A percentile compares a stretch with the other conserved stretches of the same genome.
Evolutionary conservation across 2,329 filamentous ascomycete species (phyloP).

Genomic region (Cladophialophora immunda): DNA sequence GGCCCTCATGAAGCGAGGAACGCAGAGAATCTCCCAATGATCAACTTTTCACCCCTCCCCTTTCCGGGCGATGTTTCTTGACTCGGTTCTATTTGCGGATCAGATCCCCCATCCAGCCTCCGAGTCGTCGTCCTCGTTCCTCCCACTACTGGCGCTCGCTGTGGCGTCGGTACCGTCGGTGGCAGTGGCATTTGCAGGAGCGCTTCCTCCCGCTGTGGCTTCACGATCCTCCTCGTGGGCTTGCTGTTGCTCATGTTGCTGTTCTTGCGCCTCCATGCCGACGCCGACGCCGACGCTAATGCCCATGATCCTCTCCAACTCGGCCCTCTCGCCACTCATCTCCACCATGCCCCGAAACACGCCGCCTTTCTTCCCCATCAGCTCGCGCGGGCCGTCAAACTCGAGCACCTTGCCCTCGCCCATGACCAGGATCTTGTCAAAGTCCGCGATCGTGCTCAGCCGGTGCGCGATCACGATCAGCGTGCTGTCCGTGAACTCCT

Average conservation of each 20-base stretch:
- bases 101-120: not conserved
- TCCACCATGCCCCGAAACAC: constrained; percentile 67
- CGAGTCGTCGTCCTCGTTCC: not conserved
- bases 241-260: not conserved
- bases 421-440: constrained; percentile 76
- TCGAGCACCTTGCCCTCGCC: constrained; percentile 73
- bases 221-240: not conserved
- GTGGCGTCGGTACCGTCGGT: not conserved
- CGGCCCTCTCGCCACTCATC: constrained; percentile 48
- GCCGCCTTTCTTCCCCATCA: constrained; percentile 63
- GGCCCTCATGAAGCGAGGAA: too few relatives aligned
- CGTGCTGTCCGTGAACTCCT: constrained; percentile 74
- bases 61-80: too few relatives aligned
- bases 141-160: not conserved
- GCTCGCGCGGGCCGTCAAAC: constrained; percentile 69
- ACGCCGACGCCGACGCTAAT: not conserved
- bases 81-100: not conserved
- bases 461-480: constrained; percentile 79
- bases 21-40: too few relatives aligned
- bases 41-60: too few relatives aligned
- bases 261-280: not conserved
- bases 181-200: not conserved
- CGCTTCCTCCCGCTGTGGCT: not conserved
- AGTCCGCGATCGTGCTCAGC: constrained; percentile 78
- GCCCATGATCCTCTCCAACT: constrained; percentile 42